These are phyloP conservation scores for Glebionis coronaria DNA, from an alignment of 129 eudicot species.

Conservation along the genomic window DNA sequence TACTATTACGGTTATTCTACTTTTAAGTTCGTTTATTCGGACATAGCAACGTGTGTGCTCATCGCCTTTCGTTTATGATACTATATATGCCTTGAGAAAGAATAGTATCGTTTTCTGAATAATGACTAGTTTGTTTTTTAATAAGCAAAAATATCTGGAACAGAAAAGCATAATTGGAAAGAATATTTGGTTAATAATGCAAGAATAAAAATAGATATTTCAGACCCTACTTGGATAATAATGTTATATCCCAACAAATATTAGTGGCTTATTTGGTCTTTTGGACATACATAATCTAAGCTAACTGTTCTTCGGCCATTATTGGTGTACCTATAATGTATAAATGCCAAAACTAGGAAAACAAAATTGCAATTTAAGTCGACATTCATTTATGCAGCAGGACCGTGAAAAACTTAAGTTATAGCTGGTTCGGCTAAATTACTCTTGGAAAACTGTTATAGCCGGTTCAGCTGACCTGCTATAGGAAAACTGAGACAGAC, in stretches of 20 bases:
- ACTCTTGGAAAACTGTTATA: no score
- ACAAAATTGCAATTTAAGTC: background rate
- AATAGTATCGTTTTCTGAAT: background rate
- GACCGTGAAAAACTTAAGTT: no score
- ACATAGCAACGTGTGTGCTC: background rate
- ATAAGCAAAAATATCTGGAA: background rate
- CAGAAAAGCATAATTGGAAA: background rate
- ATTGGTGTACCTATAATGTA: no score
- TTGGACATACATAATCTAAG: no score
- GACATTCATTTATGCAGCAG: background rate
- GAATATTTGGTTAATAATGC: constrained; percentile 6
- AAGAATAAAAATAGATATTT: background rate
- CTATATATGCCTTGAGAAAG: background rate
- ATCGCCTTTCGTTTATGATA: background rate
- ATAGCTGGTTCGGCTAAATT: no score
- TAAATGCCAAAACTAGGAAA: no score
- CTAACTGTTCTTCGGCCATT: background rate
- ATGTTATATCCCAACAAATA: constrained; percentile 7
- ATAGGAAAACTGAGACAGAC: no score
- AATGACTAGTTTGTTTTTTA: background rate
- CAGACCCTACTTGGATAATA: background rate
- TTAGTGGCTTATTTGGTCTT: background rate
- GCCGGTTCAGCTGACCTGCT: no score
- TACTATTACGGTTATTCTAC: background rate
- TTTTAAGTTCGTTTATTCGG: background rate